Percentiles rank a stretch among this genome's conserved stretches.
phyloP scores from a whole-genome alignment of 169 alveolate genomes.

The Eimeria necatrix region DNA sequence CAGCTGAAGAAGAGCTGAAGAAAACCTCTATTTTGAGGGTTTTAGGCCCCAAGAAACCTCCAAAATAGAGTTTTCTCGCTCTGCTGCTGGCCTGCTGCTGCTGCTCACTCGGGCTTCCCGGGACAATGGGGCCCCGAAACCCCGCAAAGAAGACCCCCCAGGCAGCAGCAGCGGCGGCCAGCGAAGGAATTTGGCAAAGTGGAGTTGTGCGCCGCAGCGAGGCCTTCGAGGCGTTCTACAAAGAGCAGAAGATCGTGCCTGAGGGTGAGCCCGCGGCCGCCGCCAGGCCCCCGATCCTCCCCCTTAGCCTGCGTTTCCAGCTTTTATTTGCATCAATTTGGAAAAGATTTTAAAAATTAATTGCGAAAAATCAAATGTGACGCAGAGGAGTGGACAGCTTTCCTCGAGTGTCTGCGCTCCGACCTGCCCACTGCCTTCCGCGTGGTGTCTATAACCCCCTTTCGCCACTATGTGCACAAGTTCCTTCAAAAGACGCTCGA shows the following conservation, averaged over 20 bases:
- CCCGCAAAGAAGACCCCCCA: neutral
- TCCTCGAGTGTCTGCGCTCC: conserved; percentile 83
- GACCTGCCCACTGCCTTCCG: conserved; percentile 93
- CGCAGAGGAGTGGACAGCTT: conserved; percentile 87
- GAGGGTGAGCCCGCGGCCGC: neutral
- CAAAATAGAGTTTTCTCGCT: no score
- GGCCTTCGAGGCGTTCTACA: conserved; percentile 5
- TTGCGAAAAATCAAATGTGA: neutral
- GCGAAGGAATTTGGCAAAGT: neutral
- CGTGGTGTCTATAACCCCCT: conserved; percentile 83
- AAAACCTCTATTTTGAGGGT: no score
- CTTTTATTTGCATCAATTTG: no score
- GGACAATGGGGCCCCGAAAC: neutral
- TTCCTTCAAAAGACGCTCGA: conserved; percentile 75
- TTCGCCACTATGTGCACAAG: conserved; percentile 81
- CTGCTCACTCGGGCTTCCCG: neutral
- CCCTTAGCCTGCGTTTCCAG: no score
- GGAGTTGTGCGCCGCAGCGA: neutral
- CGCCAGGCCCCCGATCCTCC: no score
- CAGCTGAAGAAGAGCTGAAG: no score
- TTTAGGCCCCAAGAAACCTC: no score
- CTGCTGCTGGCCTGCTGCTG: neutral
- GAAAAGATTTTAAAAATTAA: no score
- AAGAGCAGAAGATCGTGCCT: neutral
- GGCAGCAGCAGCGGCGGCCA: neutral